Base-by-base conservation (phyloP, 1,139 yeast species). In the Saccharomycopsis crataegensis region DNA sequence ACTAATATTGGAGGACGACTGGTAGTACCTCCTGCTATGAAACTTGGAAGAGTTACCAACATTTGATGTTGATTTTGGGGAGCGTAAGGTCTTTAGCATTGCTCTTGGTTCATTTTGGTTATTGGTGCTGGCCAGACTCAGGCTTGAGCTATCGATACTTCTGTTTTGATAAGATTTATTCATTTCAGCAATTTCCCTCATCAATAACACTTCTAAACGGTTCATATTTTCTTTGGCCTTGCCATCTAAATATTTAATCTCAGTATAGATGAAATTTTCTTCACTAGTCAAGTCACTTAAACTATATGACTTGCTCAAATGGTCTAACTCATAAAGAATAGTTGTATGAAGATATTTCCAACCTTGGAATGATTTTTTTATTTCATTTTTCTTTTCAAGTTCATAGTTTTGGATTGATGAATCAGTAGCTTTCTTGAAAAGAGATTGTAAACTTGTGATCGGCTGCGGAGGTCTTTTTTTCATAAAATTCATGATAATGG, bases 271-370 rank as follows among this genome's bases (percentile, higher is more conserved):
- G 34, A 65, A 64, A 22, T 67, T 59, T 58, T 79, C 83, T 49
- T 79, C 82, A 6, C 67, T 64, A 9, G 69, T 59, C 52, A 74
- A 59, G 53, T n/a, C 56, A 58, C n/a, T 16, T 16, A 28, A 17
- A 22, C 32, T 46, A 8, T 69, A 64, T 11, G 68, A 67, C 57
- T 75, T 76, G 50, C 82, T 85, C 53, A 83, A 74, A 12, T 70
- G 61, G 42, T 82, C 86, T 46, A 83, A 67, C 61, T 79, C 79
- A 64, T 71, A 79, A 52, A 80, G 70, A 9, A 82, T 72, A 51
- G 78, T 75, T 1, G 86, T 80, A 59, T 82, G 87, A 17, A 85
- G 67, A 8, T 82, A 73, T 61, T 81, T 83, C 91, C 91, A 85
- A 2, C 90, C 90, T 60, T 77, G 78, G 34, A 82, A 67, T 1